These are phyloP conservation scores for Pseudogymnoascus sp. DNA, from an alignment of 2,329 filamentous ascomycete genomes.

Conservation along the genomic window DNA sequence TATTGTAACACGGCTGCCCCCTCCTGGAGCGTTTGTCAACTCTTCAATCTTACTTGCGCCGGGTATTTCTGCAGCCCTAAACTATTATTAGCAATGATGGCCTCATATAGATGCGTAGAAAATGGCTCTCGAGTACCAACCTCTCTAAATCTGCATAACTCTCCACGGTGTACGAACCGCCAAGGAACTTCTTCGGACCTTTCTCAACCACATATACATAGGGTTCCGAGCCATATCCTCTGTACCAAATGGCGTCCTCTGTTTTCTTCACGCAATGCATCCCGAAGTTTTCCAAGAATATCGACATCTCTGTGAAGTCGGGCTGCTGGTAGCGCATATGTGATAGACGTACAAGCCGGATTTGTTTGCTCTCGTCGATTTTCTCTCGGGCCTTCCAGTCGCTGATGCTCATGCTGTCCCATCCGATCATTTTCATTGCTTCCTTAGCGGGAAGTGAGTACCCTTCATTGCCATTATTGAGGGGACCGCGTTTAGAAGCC, in stretches of 20 bases:
- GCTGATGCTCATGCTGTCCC: neutral
- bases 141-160: slow-evolving; percentile 44
- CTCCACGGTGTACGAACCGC: slow-evolving; percentile 49
- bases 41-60: slow-evolving; percentile 40
- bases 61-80: slow-evolving; percentile 38
- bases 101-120: neutral
- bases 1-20: slow-evolving; percentile 44
- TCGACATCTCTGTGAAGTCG: slow-evolving; percentile 40
- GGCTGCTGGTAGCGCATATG: slow-evolving; percentile 50
- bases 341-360: slow-evolving; percentile 39
- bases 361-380: slow-evolving; percentile 38
- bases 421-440: neutral
- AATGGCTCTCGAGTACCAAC: slow-evolving; percentile 17
- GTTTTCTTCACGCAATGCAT: slow-evolving; percentile 22
- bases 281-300: slow-evolving; percentile 32
- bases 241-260: slow-evolving; percentile 43
- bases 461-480: neutral
- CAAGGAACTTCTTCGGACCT: slow-evolving; percentile 44
- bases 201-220: slow-evolving; percentile 47
- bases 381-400: slow-evolving; percentile 18
- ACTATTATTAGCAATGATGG: neutral
- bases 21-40: slow-evolving; percentile 42
- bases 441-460: neutral
- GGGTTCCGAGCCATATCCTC: slow-evolving; percentile 50
- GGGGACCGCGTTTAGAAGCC: neutral